Base-by-base conservation (phyloP, 805 yeast species). In the Metschnikowia shivogae region DNA sequence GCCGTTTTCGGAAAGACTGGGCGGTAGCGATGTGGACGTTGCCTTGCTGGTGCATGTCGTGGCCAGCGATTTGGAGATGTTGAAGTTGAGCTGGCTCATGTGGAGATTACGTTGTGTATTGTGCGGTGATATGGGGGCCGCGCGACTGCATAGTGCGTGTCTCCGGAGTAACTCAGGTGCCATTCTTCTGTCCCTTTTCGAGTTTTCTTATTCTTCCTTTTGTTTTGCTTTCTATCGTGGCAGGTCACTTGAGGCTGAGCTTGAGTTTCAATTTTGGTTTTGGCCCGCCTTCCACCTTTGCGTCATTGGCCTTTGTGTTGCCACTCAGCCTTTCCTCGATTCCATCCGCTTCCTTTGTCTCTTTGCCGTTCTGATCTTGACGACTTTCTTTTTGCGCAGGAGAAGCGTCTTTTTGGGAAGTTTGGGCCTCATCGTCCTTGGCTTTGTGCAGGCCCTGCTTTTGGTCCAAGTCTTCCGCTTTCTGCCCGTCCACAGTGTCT, bases 41-140 rank as follows among this genome's bases (percentile, higher is more conserved):
- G 64, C 56, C 38, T 67, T 66, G 19, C 71, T 64, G 6, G 74
- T 69, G 13, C 73, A 68, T 2, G 74, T 70, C 2, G 76, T 70
- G 14, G 76, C 66, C 8, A 66, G 60, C 3, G 75, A 56, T 50
- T 71, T 71, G 22, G 67, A 54, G 19, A 69, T 57, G 46, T 60
- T 70, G 52, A 68, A 69, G 39, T 39, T 45, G n/a, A 31, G 39
- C 30, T 17, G 38, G 17, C 40, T 37, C 40, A 37, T 37, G 34
- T 28, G 4, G 5, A 19, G 8, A 26, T 19, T 9, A 24, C 14
- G 30, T 35, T 35, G 38, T 24, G 26, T 27, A 27, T 30, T 11
- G 36, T 26, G 39, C 39, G 39, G 39, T 36, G 39, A 27, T 27
- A 36, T 27, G 32, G 24, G 20, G 17, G 26, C 26, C 31, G 24